Percentiles rank a stretch among this genome's conserved stretches.
phyloP scores from a whole-genome alignment of 2,329 filamentous ascomycete genomes.

The Aureobasidium mangrovei region DNA sequence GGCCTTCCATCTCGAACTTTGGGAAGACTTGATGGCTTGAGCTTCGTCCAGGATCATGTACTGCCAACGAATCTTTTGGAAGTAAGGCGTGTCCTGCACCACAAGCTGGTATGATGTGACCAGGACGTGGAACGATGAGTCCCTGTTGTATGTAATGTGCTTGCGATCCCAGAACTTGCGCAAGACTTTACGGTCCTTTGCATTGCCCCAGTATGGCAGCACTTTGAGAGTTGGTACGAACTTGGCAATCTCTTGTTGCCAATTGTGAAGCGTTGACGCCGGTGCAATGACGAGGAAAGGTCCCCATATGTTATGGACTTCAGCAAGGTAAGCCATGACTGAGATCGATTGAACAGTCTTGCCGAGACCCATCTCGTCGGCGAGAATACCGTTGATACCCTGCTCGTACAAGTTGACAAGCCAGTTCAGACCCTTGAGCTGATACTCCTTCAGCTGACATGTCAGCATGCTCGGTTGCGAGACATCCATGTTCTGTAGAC shows the following conservation, averaged over 20 bases:
- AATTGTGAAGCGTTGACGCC: slow-evolving; percentile 94
- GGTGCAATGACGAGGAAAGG: slow-evolving; percentile 95
- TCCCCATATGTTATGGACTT: slow-evolving; percentile 97
- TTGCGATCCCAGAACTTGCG: slow-evolving; percentile 99
- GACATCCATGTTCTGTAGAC: slow-evolving; percentile 86
- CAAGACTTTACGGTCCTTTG: slow-evolving; percentile 86
- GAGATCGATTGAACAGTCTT: slow-evolving; percentile 99
- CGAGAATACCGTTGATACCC: slow-evolving; percentile 97
- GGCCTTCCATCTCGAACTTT: slow-evolving; percentile 94
- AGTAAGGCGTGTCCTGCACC: slow-evolving; percentile 91
- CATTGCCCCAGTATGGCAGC: slow-evolving; percentile 93
- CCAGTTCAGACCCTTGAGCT: slow-evolving; percentile 98
- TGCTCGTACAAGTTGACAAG: slow-evolving; percentile 98
- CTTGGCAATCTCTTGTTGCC: slow-evolving; percentile 94
- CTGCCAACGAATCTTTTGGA: slow-evolving; percentile 99
- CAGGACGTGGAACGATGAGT: slow-evolving; percentile 90
- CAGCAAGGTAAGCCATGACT: slow-evolving; percentile 96
- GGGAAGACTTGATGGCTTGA: slow-evolving; percentile 96
- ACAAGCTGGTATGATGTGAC: slow-evolving; percentile 97
- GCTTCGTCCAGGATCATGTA: slow-evolving; percentile 99
- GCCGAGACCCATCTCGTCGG: slow-evolving; percentile 98
- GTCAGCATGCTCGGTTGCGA: slow-evolving; percentile 90
- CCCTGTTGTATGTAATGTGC: slow-evolving; percentile 87
- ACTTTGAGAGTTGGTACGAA: slow-evolving; percentile 95
- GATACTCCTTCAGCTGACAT: slow-evolving; percentile 94